Conservation (phyloP, 2,329 filamentous ascomycete genomes). For the Trichoderma endophyticum region DNA sequence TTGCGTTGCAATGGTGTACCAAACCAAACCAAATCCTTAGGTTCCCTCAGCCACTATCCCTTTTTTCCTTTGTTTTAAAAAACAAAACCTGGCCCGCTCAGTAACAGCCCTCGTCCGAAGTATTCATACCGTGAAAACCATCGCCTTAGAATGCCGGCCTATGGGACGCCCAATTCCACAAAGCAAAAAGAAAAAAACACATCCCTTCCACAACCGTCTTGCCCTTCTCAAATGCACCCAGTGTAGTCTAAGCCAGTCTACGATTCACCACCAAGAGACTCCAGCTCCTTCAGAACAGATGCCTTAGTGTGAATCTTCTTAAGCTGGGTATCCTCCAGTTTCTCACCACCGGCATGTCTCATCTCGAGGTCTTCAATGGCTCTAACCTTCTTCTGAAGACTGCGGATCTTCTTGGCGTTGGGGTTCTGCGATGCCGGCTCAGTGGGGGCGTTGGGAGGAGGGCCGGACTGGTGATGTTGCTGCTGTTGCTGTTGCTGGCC, state of each 20-base stretch:
- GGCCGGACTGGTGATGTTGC: background rate
- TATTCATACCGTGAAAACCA: conserved; percentile 10
- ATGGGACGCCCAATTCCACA: conserved; percentile 6
- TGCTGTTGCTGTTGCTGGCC: conserved; percentile 14
- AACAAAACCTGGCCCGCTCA: background rate
- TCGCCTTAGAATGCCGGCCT: background rate
- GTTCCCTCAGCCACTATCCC: background rate
- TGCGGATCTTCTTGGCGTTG: conserved; percentile 92
- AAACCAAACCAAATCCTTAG: conserved; percentile 10
- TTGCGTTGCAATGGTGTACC: conserved; percentile 14
- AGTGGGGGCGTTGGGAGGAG: conserved; percentile 16
- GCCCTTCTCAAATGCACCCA: background rate
- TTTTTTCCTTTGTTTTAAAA: background rate
- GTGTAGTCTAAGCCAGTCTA: background rate
- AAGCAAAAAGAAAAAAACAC: background rate
- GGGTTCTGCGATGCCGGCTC: conserved; percentile 53
- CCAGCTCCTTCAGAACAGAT: conserved; percentile 78
- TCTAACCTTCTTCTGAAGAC: conserved; percentile 92
- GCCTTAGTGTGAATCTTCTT: conserved; percentile 95
- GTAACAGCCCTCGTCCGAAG: conserved; percentile 3
- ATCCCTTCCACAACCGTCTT: background rate
- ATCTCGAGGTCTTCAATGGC: conserved; percentile 98
- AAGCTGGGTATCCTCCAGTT: conserved; percentile 95
- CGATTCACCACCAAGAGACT: conserved; percentile 46
- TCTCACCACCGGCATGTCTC: conserved; percentile 89